phyloP scores from a whole-genome alignment of 306 rosid genomes.

The Acacia crassicarpa region DNA sequence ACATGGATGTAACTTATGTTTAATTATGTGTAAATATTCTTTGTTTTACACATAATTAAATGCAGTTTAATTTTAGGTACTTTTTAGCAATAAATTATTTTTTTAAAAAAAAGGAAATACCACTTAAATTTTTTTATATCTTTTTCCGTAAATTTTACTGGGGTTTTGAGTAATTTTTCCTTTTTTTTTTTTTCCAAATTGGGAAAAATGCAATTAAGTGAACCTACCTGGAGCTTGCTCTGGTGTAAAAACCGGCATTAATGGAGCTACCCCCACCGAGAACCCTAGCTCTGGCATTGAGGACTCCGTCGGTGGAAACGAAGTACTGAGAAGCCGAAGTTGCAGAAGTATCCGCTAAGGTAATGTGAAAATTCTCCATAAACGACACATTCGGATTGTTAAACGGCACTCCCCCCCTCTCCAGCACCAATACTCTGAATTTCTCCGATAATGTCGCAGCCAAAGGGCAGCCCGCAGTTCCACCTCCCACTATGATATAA shows the following conservation, averaged over 20 bases:
- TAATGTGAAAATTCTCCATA: conserved; percentile 69
- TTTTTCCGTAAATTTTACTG: too few relatives aligned
- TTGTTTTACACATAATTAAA: too few relatives aligned
- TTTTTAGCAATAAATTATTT: too few relatives aligned
- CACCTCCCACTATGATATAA: conserved; percentile 90
- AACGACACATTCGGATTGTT: conserved; percentile 74
- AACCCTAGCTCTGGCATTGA: conserved; percentile 75
- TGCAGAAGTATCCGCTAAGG: conserved; percentile 73
- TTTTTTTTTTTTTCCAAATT: too few relatives aligned
- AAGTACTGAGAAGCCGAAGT: conserved; percentile 79
- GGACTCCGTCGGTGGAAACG: conserved; percentile 81
- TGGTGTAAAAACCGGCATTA: conserved; percentile 95
- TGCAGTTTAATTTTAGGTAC: too few relatives aligned
- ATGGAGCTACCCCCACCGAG: conserved; percentile 81
- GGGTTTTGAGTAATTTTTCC: too few relatives aligned
- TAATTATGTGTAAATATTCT: too few relatives aligned
- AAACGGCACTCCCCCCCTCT: conserved; percentile 92
- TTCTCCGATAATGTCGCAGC: conserved; percentile 86
- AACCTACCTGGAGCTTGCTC: conserved; percentile 79
- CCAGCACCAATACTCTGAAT: conserved; percentile 69
- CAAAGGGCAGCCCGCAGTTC: conserved; percentile 93
- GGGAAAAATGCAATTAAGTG: not conserved
- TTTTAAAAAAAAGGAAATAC: too few relatives aligned
- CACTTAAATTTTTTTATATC: too few relatives aligned
- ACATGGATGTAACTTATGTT: too few relatives aligned